phyloP scores from a whole-genome alignment of 1,284 basidiomycete genomes.

The Tetrapyrgos nigripes region DNA sequence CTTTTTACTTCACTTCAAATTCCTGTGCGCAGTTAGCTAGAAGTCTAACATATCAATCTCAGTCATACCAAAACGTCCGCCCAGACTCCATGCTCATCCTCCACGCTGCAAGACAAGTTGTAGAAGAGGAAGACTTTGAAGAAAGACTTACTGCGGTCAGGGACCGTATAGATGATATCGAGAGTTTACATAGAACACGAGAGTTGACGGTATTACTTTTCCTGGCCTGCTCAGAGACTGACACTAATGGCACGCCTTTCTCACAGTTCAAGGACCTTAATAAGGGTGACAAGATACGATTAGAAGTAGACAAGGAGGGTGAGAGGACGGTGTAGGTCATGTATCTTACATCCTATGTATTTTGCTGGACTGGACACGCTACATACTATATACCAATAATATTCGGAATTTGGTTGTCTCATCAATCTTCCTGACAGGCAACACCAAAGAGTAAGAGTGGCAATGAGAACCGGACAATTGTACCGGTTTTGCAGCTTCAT shows the following conservation, averaged over 20 bases:
- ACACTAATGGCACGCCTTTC: background rate
- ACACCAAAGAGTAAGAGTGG: background rate
- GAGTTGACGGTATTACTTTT: slow-evolving; percentile 74
- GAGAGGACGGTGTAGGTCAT: slow-evolving; percentile 32
- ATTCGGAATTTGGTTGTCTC: too few relatives aligned
- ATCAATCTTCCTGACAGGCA: too few relatives aligned
- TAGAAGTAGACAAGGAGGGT: slow-evolving; percentile 69
- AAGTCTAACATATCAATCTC: slow-evolving; percentile 7
- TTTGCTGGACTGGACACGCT: too few relatives aligned
- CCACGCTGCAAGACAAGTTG: slow-evolving; percentile 72
- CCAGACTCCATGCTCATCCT: slow-evolving; percentile 82
- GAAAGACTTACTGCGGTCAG: slow-evolving; percentile 73
- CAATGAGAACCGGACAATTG: background rate
- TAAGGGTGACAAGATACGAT: slow-evolving; percentile 60
- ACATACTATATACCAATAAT: too few relatives aligned
- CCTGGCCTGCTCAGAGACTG: background rate
- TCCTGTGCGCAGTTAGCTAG: too few relatives aligned
- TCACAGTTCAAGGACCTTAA: slow-evolving; percentile 69
- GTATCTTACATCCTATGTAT: background rate
- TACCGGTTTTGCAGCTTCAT: background rate
- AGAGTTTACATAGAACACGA: slow-evolving; percentile 73
- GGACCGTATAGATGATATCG: slow-evolving; percentile 77
- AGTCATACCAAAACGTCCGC: slow-evolving; percentile 79
- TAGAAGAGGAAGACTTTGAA: slow-evolving; percentile 75
- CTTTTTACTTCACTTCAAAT: slow-evolving; percentile 5